Evolutionary conservation across 768 basidiomycete species (phyloP), one percentile per base, ranked within the genome.

Genomic region (Lanmaoa pseudosensibilis): DNA sequence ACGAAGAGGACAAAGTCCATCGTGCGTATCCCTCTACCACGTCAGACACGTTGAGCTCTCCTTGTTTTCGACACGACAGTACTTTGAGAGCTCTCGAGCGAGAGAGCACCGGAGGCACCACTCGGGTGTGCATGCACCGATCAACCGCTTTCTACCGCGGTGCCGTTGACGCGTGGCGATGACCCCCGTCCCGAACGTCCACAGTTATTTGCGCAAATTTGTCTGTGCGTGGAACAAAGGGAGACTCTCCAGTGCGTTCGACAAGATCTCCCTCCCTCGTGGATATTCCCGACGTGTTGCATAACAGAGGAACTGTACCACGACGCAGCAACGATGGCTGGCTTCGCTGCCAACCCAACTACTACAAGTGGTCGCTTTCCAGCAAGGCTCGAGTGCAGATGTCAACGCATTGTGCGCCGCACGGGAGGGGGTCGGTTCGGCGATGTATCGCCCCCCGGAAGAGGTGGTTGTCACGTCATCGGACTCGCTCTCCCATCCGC

Each of bases 151-250:
- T 38, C n/a, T 15, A 50, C 18, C 4, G 11, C 23, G 6, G n/a
- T 37, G n/a, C 27, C 37, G 12, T 97, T 65, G 66, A 63, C 45
- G 3, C 15, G 2, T 33, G 52, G 19, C 18, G 8, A 65, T 49
- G 49, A 48, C n/a, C n/a, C n/a, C n/a, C n/a, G n/a, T n/a, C n/a
- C n/a, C n/a, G n/a, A n/a, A n/a, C n/a, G 4, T 23, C 11, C 45
- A 50, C 49, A 92, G 90, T 65, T 94, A 95, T 69, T 98, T 98
- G 69, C 86, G 88, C 65, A 96, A 94, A 74, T 97, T 98, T 66
- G 86, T 94, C 39, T 90, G 91, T 82, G 84, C 84, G 25, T 94
- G 92, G 92, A 94, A 94, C 71, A 80, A 80, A 69, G 90, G 90
- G 6, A 85, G 80, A 68, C 77, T 94, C 10, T 72, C 84, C 30